phyloP scores from a whole-genome alignment of 2,329 filamentous ascomycete species.

The Trichoderma hamatum region DNA sequence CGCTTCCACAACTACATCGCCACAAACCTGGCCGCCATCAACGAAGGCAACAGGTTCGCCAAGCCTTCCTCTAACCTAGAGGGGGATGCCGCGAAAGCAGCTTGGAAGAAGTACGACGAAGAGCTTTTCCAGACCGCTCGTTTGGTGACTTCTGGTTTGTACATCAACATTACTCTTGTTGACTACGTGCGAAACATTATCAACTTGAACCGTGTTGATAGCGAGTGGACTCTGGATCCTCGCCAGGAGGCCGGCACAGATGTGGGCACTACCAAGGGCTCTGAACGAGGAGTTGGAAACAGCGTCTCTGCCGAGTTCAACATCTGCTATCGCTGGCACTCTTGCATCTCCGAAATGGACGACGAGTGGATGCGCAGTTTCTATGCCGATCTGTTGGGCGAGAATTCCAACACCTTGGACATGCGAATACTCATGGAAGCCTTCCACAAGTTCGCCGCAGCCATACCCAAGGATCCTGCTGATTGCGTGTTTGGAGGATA shows the following conservation, averaged over 20 bases:
- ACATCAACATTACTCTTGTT: slow-evolving; percentile 76
- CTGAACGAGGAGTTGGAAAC: slow-evolving; percentile 75
- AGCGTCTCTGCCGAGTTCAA: slow-evolving; percentile 89
- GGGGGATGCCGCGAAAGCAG: slow-evolving; percentile 52
- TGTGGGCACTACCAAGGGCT: slow-evolving; percentile 56
- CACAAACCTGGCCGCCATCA: slow-evolving; percentile 78
- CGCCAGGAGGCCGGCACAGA: slow-evolving; percentile 66
- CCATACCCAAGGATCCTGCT: slow-evolving; percentile 66
- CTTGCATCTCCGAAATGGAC: slow-evolving; percentile 70
- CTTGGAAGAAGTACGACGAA: slow-evolving; percentile 72
- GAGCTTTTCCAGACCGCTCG: slow-evolving; percentile 79
- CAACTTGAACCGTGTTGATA: slow-evolving; percentile 61
- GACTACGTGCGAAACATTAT: slow-evolving; percentile 81
- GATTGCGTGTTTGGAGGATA: slow-evolving; percentile 70
- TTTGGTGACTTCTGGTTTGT: slow-evolving; percentile 73
- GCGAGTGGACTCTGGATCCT: slow-evolving; percentile 80
- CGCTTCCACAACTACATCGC: slow-evolving; percentile 88
- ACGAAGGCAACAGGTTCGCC: slow-evolving; percentile 78
- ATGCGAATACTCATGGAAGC: slow-evolving; percentile 64
- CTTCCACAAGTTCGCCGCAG: slow-evolving; percentile 64
- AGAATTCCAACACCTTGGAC: slow-evolving; percentile 58
- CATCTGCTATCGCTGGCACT: slow-evolving; percentile 86
- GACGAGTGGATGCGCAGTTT: slow-evolving; percentile 78
- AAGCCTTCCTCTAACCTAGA: slow-evolving; percentile 58
- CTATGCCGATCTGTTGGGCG: slow-evolving; percentile 62